These are phyloP conservation scores for sweet orange (Citrus sinensis) DNA, from an alignment of 345 rosid genomes.

Conservation along the genomic window DNA sequence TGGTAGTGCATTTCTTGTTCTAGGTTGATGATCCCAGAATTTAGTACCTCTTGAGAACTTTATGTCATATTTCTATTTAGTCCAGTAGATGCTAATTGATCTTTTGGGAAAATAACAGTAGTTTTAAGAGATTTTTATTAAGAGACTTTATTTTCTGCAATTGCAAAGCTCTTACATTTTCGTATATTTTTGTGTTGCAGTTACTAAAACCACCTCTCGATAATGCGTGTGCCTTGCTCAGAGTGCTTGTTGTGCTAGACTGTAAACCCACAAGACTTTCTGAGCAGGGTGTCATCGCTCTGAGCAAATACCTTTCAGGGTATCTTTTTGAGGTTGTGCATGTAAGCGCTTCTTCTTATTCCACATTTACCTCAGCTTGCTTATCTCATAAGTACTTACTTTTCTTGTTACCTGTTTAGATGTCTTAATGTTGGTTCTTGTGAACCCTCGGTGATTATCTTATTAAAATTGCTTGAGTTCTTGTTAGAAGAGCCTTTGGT, in stretches of 20 bases:
- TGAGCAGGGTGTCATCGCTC: conserved; percentile 44
- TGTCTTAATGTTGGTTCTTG: conserved; percentile 6
- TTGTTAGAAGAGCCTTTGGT: not conserved
- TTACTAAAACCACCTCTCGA: conserved; percentile 42
- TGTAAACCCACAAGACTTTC: conserved; percentile 69
- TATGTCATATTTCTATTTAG: not conserved
- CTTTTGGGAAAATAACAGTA: not conserved
- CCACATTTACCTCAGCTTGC: not conserved
- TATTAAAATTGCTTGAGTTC: not conserved
- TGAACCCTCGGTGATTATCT: not conserved
- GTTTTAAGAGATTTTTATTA: not conserved
- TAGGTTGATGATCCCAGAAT: not conserved
- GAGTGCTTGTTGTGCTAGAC: conserved; percentile 57
- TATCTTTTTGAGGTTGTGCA: conserved; percentile 54
- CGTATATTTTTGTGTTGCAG: conserved; percentile 33
- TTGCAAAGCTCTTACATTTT: not conserved
- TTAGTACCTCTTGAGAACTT: not conserved
- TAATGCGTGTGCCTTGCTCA: conserved; percentile 70
- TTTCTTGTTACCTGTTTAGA: not conserved
- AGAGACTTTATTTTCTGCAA: not conserved
- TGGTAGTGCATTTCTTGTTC: not conserved
- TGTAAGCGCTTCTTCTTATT: conserved; percentile 38
- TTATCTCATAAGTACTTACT: not conserved
- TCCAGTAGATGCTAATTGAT: not conserved
- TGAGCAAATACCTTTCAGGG: conserved; percentile 49